Evolutionary conservation across 2,329 filamentous ascomycete genomes (phyloP), one percentile per base, ranked within the genome.

Genomic region (Diaporthe sp.): DNA sequence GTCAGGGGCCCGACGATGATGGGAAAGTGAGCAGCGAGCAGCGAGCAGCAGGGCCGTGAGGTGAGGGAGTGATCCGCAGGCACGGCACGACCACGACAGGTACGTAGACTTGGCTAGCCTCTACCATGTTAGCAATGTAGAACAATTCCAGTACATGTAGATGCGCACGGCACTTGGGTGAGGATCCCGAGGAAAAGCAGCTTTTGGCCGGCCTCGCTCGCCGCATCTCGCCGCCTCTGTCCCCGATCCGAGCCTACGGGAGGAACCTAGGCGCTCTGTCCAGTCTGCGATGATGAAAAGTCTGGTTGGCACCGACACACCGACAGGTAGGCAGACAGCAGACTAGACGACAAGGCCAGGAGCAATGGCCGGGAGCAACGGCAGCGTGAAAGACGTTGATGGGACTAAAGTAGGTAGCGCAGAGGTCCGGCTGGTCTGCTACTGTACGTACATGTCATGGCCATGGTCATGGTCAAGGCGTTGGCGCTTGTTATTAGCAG

Each of bases 171-270:
- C 68, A 71, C 51, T 37, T 59, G 28, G 28, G 53, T 34, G 65
- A 69, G 65, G 65, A 55, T 55, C 65, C 65, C 65, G 65, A 69
- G 46, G 7, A 69, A 69, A 69, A 69, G 65, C 65, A 69, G n/a
- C 28, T 34, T 49, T 17, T 59, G 39, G 39, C 31, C 59, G 59
- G 39, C 59, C 13, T 62, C 58, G 34, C 31, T 44, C 39, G 25
- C 61, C 28, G 9, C 31, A 13, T 68, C 34, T 42, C 65, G 65
- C 46, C 15, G 22, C 31, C n/a, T 15, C 22, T 51, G 46, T 51
- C 65, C 65, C 65, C 65, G 65, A 55, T 69, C 65, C 65, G 65
- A 53, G 49, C 28, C 65, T 69, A 55, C 31, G 44, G 31, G 25
- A 53, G 44, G 31, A 17, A 53, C 34, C 42, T 44, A 65, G 39